Evolutionary conservation across 164 flowering plant genomes (phyloP), one percentile per base, ranked within the genome.

Genomic region (Macadamia integrifolia): DNA sequence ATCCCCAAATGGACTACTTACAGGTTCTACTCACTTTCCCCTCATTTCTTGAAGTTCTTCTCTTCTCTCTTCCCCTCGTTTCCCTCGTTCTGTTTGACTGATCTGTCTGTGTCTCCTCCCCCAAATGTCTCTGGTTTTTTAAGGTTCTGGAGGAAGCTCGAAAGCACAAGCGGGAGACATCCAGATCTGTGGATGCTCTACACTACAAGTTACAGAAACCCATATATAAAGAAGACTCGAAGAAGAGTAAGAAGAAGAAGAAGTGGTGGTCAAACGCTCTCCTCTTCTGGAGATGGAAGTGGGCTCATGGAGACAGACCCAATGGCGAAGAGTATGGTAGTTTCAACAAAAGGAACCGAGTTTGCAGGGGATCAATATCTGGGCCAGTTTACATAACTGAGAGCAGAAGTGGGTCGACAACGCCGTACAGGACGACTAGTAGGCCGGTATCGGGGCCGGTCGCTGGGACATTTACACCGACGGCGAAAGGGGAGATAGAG

Each of bases 131-230:
- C 23, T 23, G 23, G 23, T 23, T 23, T 23, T 23, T 23, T 23
- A 11, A 87, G 98, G 87, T 86, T 1, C 58, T 88, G 64, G 97
- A 88, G 74, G 96, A 91, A 71, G 97, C 97, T 7, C 72, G 86
- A 57, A 88, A 74, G 82, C 87, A 88, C 80, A 82, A 82, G 78
- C 65, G 77, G 35, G 84, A 81, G 9, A 13, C 80, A 9, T 30
- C 79, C 17, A 83, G 85, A 78, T 78, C 93, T 71, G 73, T 84
- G 17, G 96, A 88, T 68, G 66, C 84, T 0, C 67, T 83, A 0
- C 88, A 84, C 62, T 90, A 88, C 88, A 90, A 86, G 85, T 87
- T 93, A 55, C 92, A 85, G 55, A 93, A 90, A 60, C 93, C 95
- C 79, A 85, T 84, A 61, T 83, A 88, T 10, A 85, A 79, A 64